Evolutionary conservation across 805 yeast species (phyloP), one percentile per base, ranked within the genome.

Genomic region (Spathaspora passalidarum): DNA sequence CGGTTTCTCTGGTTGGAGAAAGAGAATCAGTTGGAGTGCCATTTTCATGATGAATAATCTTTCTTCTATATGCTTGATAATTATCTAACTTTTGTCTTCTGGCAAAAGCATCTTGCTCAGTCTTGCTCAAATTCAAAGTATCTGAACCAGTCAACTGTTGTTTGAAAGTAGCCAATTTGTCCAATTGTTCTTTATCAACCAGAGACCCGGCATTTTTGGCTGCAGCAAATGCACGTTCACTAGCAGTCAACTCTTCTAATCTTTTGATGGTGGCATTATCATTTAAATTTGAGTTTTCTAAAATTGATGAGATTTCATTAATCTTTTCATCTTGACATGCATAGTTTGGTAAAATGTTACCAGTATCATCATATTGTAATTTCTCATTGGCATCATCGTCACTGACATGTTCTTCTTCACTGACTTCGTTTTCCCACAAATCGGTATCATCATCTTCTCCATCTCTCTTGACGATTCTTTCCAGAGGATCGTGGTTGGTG

Each of bases 401-500:
- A 55, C 80, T 73, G 14, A 81, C 72, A 51, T 79, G 81, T 54
- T 81, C 86, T 51, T 81, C 86, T 43, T 81, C 84, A 56, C 81
- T 74, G 10, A 65, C 65, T 45, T 71, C 77, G 44, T 66, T 53
- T 25, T 57, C 54, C 63, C 65, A 63, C 43, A 49, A 40, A 42
- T 47, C 40, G 21, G 22, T 29, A 29, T 29, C 47, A 13, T 42
- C 52, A n/a, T 45, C 42, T 22, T 47, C 44, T 3, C 18, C 16
- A n/a, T 41, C 45, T 11, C 44, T 22, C n/a, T 57, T 55, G 11
- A 55, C 57, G 29, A 84, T 60, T 48, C 94, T 66, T 55, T 83
- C 86, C 50, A 83, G 82, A 0, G 95, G 95, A 55, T 86, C 91
- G 54, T 81, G 86, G 45, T 79, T 77, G 40, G 87, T 73, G 36